phyloP scores from a whole-genome alignment of 2,329 filamentous ascomycete species.

The Sphaerulina populicola region DNA sequence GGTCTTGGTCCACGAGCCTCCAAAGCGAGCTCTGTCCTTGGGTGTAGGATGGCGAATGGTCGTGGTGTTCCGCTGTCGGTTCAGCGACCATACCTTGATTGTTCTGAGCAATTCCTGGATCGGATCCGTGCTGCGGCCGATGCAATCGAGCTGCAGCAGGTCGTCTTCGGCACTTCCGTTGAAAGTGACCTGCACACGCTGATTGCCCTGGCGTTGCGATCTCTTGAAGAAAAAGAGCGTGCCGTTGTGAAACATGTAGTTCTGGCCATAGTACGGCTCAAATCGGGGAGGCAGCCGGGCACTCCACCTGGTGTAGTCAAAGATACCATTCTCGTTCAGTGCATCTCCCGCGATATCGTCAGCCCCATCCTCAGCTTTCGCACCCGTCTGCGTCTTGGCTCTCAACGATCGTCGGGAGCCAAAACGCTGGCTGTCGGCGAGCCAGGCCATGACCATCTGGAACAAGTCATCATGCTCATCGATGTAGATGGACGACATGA shows the following conservation, averaged over 20 bases:
- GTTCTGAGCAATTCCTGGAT: constrained; percentile 42
- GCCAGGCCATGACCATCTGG: constrained; percentile 38
- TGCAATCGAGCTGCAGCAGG: constrained; percentile 39
- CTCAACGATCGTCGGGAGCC: constrained; percentile 33
- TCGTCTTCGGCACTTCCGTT: constrained; percentile 33
- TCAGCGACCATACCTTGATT: constrained; percentile 40
- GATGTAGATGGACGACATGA: constrained; percentile 40
- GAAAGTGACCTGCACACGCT: constrained; percentile 24
- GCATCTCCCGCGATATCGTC: constrained; percentile 33
- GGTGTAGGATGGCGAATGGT: constrained; percentile 41
- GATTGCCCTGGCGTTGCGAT: constrained; percentile 29
- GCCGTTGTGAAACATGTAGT: constrained; percentile 39
- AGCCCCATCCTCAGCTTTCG: constrained; percentile 29
- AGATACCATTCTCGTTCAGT: constrained; percentile 37
- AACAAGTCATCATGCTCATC: constrained; percentile 41
- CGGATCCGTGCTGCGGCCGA: constrained; percentile 42
- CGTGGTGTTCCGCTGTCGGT: constrained; percentile 39
- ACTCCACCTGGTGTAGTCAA: constrained; percentile 45
- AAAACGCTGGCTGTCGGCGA: constrained; percentile 36
- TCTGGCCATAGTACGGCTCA: constrained; percentile 42
- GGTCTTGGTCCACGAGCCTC: constrained; percentile 37
- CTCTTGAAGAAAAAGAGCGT: constrained; percentile 38
- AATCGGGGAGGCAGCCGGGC: constrained; percentile 43
- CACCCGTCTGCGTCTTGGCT: constrained; percentile 36
- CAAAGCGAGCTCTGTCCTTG: constrained; percentile 33